A percentile compares a stretch with the other conserved stretches of the same genome.
These are phyloP conservation scores for Davidsoniella neocaledoniae DNA, from an alignment of 2,329 filamentous ascomycete species.

Conservation along the genomic window DNA sequence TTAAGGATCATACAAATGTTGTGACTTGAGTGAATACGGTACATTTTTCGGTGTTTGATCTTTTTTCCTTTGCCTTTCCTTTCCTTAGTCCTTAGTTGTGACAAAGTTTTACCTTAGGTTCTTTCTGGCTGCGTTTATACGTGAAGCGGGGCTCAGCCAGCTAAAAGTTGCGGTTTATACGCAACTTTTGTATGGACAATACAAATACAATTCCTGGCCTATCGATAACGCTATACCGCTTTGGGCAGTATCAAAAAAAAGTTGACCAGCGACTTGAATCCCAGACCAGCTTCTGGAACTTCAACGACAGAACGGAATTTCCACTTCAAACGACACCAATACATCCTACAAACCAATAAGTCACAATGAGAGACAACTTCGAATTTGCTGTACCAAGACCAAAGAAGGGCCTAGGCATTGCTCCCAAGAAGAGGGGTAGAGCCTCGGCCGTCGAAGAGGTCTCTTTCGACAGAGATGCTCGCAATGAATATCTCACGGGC, in stretches of 20 bases:
- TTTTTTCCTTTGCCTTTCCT: too few relatives aligned
- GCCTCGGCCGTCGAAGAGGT: conserved; percentile 56
- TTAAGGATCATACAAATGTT: too few relatives aligned
- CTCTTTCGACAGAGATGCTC: conserved; percentile 62
- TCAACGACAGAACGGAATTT: neutral
- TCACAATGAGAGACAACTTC: conserved; percentile 5
- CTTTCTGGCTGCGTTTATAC: too few relatives aligned
- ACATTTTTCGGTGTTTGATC: too few relatives aligned
- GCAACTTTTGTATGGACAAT: too few relatives aligned
- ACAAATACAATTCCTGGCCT: neutral
- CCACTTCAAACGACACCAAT: neutral
- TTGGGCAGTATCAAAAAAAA: conserved; percentile 10
- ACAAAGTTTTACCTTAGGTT: too few relatives aligned
- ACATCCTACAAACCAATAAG: conserved; percentile 8
- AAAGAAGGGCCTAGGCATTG: conserved; percentile 42
- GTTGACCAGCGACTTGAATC: conserved; percentile 2
- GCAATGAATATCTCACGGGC: conserved; percentile 78
- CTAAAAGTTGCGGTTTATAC: too few relatives aligned
- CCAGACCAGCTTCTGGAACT: conserved; percentile 7
- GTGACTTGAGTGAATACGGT: too few relatives aligned
- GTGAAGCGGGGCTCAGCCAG: too few relatives aligned
- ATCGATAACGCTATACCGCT: conserved; percentile 12
- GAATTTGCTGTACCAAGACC: conserved; percentile 39
- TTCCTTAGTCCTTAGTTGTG: too few relatives aligned
- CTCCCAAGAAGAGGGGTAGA: conserved; percentile 50